These are phyloP conservation scores for Cokeromyces recurvatus DNA, from an alignment of 371 early-diverging fungal species.

Conservation along the genomic window DNA sequence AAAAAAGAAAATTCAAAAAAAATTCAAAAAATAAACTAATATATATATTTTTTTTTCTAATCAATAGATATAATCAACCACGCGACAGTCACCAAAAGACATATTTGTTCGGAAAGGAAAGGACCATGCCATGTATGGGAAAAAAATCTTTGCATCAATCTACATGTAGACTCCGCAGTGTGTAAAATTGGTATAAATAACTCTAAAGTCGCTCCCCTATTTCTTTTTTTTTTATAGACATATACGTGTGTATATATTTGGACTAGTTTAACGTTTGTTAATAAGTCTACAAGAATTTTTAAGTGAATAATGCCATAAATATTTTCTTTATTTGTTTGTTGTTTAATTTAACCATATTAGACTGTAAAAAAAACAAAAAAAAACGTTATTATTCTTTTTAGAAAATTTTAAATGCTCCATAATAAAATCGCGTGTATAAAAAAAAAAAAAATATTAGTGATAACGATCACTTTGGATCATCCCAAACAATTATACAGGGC, in stretches of 20 bases:
- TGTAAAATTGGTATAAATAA: background rate
- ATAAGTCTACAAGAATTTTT: background rate
- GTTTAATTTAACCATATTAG: no score
- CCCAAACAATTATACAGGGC: slow-evolving; percentile 3
- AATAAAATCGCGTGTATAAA: slow-evolving; percentile 2
- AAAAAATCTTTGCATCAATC: slow-evolving; percentile 13
- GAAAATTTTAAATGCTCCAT: no score
- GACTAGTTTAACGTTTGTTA: background rate
- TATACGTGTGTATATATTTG: no score
- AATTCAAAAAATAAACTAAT: no score
- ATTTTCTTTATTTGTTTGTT: background rate
- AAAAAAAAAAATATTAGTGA: slow-evolving; percentile 1
- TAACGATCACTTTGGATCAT: slow-evolving; percentile 8
- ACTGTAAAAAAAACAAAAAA: no score
- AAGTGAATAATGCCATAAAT: background rate
- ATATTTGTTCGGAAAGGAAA: slow-evolving; percentile 5
- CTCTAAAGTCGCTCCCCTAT: no score
- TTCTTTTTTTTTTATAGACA: no score
- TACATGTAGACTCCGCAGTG: slow-evolving; percentile 1
- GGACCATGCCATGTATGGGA: slow-evolving; percentile 15
- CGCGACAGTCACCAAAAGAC: no score
- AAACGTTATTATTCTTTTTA: no score
- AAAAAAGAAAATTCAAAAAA: slow-evolving; percentile 1
- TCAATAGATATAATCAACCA: no score
- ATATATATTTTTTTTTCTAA: no score